Percentiles rank a stretch among this genome's conserved stretches.
Evolutionary conservation across 2,329 filamentous ascomycete genomes (phyloP).

Genomic region (Colletotrichum nymphaeae): DNA sequence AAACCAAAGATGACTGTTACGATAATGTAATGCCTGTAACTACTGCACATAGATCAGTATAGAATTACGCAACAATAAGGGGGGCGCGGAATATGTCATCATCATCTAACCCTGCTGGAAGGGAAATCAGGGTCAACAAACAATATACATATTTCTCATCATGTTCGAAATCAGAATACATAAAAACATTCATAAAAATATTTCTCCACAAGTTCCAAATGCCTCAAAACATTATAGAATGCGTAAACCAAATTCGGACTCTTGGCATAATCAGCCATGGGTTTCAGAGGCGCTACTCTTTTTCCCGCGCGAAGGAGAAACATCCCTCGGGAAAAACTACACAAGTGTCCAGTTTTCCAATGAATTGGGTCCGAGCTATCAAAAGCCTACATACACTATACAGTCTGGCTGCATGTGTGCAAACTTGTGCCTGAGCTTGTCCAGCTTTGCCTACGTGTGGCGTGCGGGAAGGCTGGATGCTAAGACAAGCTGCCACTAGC

Average conservation of each 20-base stretch:
- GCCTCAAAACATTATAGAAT: neutral
- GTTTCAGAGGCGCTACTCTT: neutral
- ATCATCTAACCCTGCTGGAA: constrained; percentile 16
- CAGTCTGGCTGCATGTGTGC: neutral
- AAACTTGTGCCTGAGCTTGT: neutral
- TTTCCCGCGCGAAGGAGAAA: neutral
- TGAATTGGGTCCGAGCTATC: neutral
- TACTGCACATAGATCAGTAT: constrained; percentile 35
- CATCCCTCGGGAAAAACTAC: neutral
- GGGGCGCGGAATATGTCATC: constrained; percentile 1
- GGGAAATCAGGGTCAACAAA: neutral
- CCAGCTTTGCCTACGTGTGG: neutral
- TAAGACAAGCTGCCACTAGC: constrained; percentile 11
- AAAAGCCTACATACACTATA: neutral
- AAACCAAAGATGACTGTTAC: constrained; percentile 33
- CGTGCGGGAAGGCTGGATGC: constrained; percentile 12
- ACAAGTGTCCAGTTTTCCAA: neutral
- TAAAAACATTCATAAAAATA: neutral
- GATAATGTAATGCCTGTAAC: constrained; percentile 35
- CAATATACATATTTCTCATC: neutral
- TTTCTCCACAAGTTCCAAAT: neutral
- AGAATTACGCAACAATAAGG: constrained; percentile 22
- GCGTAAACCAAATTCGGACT: neutral
- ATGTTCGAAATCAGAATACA: constrained; percentile 2
- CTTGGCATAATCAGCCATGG: constrained; percentile 1